Evolutionary conservation across 208 protist genomes (phyloP), one percentile per base, ranked within the genome.

Genomic region (Paratrypanosoma confusum): DNA sequence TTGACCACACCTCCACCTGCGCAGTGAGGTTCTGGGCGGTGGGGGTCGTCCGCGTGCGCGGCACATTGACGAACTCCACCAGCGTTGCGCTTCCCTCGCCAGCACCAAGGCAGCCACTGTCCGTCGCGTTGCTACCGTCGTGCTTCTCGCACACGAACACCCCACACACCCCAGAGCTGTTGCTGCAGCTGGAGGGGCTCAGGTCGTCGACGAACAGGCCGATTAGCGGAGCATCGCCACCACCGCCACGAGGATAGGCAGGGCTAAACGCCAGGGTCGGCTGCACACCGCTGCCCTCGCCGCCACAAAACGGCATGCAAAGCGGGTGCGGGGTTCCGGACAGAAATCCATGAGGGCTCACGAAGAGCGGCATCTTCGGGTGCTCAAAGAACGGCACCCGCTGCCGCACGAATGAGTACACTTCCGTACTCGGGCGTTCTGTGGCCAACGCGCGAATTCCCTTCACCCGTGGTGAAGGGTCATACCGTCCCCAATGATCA

Each of bases 141-240:
- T n/a, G n/a, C n/a, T n/a, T n/a, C 28, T 13, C 28, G 28, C 8
- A 7, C 28, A 13, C 28, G 28, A 33, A 7, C 8, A 7, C 13
- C 28, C 8, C 13, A 13, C 7, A 33, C 8, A 33, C 28, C 8
- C 28, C 28, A 7, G 7, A 7, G 28, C 8, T 33, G 28, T 7
- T 13, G 28, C 8, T n/a, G 28, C 7, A 28, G 27, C 14, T 51
- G 42, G 17, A 24, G 21, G 56, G 32, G 44, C 50, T 37, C 14
- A 49, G 7, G 27, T 54, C 25, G 5, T 16, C 33, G 8, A 38
- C 26, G n/a, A 62, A 70, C n/a, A 70, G 35, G 37, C 32, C 44
- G 21, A 75, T 53, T 48, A 75, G 65, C n/a, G 67, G 61, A 55
- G 49, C 57, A 44, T 64, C 60, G 11, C 67, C 44, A n/a, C 37